Percentiles rank a stretch among this genome's conserved stretches.
Evolutionary conservation across 1,284 basidiomycete genomes (phyloP).

Genomic region (Wallemia mellicola): DNA sequence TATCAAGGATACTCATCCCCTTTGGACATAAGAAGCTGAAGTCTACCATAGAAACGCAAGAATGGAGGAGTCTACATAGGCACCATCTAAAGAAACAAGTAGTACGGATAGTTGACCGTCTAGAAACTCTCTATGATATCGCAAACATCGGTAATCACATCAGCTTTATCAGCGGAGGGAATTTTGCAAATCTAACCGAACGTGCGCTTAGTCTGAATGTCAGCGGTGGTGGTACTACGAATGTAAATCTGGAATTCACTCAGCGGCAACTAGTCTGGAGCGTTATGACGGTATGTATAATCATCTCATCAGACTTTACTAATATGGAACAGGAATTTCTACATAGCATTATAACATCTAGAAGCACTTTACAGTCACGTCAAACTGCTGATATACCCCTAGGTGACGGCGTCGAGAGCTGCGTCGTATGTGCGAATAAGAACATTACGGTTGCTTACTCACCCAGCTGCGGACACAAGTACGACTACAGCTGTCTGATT

Average conservation of each 20-base stretch:
- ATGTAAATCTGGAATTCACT: neutral
- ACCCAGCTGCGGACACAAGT: neutral
- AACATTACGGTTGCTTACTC: neutral
- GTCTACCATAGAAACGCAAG: neutral
- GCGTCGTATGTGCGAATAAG: neutral
- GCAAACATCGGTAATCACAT: neutral
- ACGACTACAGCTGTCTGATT: neutral
- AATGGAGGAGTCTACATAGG: neutral
- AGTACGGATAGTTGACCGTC: neutral
- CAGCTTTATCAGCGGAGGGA: neutral
- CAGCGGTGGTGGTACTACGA: neutral
- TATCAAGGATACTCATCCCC: neutral
- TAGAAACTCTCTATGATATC: neutral
- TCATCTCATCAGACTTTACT: neutral
- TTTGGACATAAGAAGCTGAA: neutral
- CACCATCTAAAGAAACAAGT: neutral
- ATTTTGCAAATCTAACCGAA: neutral
- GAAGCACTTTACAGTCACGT: neutral
- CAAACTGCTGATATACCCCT: neutral
- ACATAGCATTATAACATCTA: neutral
- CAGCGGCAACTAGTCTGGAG: neutral
- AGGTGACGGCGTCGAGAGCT: neutral
- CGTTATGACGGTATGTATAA: neutral
- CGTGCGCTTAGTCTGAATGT: neutral
- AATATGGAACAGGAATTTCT: neutral